phyloP scores from a whole-genome alignment of 352 stramenopile genomes.

The Globisporangium spinosum region DNA sequence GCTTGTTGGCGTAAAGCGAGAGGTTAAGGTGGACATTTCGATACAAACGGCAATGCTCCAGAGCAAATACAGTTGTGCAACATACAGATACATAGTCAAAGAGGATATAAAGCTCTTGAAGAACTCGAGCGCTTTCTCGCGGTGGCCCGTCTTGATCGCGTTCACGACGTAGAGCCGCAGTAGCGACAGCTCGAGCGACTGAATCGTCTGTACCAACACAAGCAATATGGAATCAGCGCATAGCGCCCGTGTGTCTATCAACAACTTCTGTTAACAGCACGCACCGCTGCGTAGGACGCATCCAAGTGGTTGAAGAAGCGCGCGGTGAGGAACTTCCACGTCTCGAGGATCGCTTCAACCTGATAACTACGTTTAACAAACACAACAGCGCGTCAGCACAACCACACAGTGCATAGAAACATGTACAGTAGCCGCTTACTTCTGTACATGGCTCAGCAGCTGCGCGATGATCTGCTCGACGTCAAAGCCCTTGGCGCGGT shows the following conservation, averaged over 20 bases:
- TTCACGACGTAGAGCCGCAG: constrained; percentile 77
- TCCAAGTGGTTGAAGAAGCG: constrained; percentile 81
- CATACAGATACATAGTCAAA: constrained; percentile 8
- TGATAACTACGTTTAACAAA: constrained; percentile 46
- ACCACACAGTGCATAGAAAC: neutral
- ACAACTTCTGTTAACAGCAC: neutral
- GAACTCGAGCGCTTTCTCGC: constrained; percentile 71
- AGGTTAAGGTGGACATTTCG: constrained; percentile 18
- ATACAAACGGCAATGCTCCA: neutral
- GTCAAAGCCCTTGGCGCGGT: constrained; percentile 69
- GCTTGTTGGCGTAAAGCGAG: constrained; percentile 42
- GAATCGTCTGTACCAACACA: constrained; percentile 41
- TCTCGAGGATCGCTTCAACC: constrained; percentile 71
- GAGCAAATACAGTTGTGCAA: neutral
- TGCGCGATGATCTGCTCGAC: constrained; percentile 75
- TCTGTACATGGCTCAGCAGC: constrained; percentile 57
- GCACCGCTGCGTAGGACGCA: constrained; percentile 57
- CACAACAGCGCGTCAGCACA: neutral
- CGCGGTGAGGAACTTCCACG: constrained; percentile 75
- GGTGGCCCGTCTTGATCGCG: constrained; percentile 60
- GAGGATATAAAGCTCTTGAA: constrained; percentile 63
- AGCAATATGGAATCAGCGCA: neutral
- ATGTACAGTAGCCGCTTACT: constrained; percentile 16
- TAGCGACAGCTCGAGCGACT: constrained; percentile 62
- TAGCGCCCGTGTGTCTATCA: neutral